These are phyloP conservation scores for Carnegiea gigantea DNA, from an alignment of 179 eudicot genomes.

Conservation along the genomic window DNA sequence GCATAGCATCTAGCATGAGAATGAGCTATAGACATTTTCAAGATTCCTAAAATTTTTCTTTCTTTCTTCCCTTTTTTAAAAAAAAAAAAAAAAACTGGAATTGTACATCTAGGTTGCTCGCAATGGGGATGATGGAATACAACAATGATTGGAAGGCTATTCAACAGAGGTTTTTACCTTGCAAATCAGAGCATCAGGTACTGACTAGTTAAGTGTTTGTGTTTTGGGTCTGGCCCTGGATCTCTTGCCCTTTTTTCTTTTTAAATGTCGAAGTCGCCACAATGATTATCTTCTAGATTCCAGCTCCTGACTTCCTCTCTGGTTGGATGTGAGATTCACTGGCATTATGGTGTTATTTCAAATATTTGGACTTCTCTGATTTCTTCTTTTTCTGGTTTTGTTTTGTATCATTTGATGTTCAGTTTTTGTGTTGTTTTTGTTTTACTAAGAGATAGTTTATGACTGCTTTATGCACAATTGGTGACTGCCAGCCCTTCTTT, in stretches of 20 bases:
- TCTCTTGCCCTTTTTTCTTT: not conserved
- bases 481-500: not conserved
- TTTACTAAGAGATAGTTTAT: not conserved
- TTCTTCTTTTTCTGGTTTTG: not conserved
- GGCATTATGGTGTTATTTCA: not conserved
- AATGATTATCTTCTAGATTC: not conserved
- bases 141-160: constrained; percentile 92
- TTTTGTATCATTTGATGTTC: not conserved
- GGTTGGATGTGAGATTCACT: not conserved
- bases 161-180: constrained; percentile 88
- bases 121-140: constrained; percentile 87
- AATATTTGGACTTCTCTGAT: not conserved
- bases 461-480: not conserved
- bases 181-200: constrained; percentile 96
- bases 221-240: not conserved
- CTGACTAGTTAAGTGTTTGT: constrained; percentile 12
- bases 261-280: constrained; percentile 1
- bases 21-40: not conserved
- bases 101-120: constrained; percentile 57
- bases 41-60: not conserved
- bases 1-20: constrained; percentile 3
- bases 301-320: not conserved
- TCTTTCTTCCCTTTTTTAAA: no score
- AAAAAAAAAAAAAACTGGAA: not conserved
- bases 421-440: not conserved